A percentile compares a stretch with the other conserved stretches of the same genome.
These are phyloP conservation scores for Sphagnum tenellum DNA, from an alignment of 225 moss, liverwort and hornwort species.

Conservation along the genomic window DNA sequence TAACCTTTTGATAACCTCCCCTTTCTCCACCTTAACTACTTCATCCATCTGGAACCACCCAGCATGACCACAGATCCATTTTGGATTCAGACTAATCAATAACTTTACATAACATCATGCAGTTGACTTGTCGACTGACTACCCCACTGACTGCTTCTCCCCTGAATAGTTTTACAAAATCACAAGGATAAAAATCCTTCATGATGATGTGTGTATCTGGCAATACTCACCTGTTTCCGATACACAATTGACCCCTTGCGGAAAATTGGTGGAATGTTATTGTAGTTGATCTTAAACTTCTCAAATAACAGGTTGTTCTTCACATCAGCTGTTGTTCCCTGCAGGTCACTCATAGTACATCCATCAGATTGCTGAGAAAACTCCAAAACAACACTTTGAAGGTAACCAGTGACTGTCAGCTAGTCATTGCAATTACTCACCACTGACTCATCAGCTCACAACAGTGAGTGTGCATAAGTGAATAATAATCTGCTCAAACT, in stretches of 20 bases:
- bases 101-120: background rate
- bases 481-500: no score
- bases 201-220: background rate
- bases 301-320: constrained; percentile 72
- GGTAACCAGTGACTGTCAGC: no score
- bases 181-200: background rate
- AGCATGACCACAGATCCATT: no score
- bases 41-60: constrained; percentile 39
- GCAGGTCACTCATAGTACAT: constrained; percentile 2
- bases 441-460: no score
- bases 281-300: constrained; percentile 75
- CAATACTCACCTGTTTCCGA: constrained; percentile 48
- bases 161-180: no score
- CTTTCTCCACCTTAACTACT: constrained; percentile 55
- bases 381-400: no score
- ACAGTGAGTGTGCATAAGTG: no score
- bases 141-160: no score
- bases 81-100: background rate
- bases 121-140: background rate
- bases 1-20: constrained; percentile 45
- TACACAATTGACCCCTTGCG: constrained; percentile 82
- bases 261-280: constrained; percentile 71
- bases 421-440: no score
- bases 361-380: no score
- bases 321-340: constrained; percentile 77